Evolutionary conservation across 2,329 filamentous ascomycete species (phyloP).

Genomic region (Cordyceps sp.): DNA sequence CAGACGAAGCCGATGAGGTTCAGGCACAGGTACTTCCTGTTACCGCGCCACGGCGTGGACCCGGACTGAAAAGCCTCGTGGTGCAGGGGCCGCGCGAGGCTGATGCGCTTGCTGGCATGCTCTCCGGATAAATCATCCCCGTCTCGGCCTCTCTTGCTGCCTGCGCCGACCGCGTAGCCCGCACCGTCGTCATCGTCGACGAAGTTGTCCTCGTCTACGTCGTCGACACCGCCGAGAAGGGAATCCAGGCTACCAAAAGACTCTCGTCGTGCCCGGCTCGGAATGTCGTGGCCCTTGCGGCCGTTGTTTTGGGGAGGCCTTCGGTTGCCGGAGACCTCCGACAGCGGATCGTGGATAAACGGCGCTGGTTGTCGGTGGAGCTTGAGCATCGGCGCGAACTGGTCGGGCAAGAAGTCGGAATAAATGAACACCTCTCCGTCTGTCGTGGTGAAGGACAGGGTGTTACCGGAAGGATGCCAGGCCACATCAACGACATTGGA

Average conservation of each 20-base stretch:
- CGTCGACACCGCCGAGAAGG: slow-evolving; percentile 47
- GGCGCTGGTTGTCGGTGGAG: slow-evolving; percentile 57
- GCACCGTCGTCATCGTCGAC: slow-evolving; percentile 91
- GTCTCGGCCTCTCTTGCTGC: slow-evolving; percentile 32
- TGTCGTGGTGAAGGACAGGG: slow-evolving; percentile 78
- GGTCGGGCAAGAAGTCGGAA: slow-evolving; percentile 46
- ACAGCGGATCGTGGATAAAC: slow-evolving; percentile 66
- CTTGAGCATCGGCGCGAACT: slow-evolving; percentile 38
- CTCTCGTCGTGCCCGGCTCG: slow-evolving; percentile 38
- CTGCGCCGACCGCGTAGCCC: slow-evolving; percentile 53
- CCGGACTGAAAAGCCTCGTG: slow-evolving; percentile 87
- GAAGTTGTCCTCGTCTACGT: slow-evolving; percentile 55
- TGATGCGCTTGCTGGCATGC: slow-evolving; percentile 30
- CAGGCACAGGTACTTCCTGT: slow-evolving; percentile 81
- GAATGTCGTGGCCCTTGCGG: slow-evolving; percentile 26
- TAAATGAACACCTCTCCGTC: slow-evolving; percentile 91
- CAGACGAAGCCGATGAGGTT: slow-evolving; percentile 91
- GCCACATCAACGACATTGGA: slow-evolving; percentile 69
- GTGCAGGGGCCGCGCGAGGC: slow-evolving; percentile 41
- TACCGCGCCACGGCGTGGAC: slow-evolving; percentile 89
- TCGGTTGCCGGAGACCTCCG: slow-evolving; percentile 51
- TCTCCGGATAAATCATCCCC: slow-evolving; percentile 32
- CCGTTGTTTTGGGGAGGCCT: slow-evolving; percentile 35
- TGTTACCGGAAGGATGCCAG: slow-evolving; percentile 85
- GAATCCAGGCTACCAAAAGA: slow-evolving; percentile 68